Percentiles rank a stretch among this genome's conserved stretches.
phyloP scores from a whole-genome alignment of 495 filamentous ascomycete species.

The Annulohypoxylon nitens region DNA sequence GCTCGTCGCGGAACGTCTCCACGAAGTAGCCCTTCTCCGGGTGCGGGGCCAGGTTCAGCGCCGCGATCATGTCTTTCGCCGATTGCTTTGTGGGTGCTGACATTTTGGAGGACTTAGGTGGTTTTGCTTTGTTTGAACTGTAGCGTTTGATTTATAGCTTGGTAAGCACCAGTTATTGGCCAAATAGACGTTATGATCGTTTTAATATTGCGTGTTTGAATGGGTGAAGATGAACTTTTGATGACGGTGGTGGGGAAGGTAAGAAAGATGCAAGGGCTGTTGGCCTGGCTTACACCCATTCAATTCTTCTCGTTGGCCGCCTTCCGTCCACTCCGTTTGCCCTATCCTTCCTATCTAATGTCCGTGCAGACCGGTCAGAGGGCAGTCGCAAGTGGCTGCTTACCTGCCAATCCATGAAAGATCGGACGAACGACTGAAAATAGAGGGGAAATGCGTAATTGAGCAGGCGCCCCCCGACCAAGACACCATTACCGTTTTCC shows the following conservation, averaged over 20 bases:
- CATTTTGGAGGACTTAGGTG: not conserved
- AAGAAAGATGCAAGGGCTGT: constrained; percentile 6
- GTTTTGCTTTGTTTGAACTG: not conserved
- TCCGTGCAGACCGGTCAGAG: constrained; percentile 1
- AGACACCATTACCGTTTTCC: too few species aligned
- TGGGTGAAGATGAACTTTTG: not conserved
- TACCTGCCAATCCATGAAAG: not conserved
- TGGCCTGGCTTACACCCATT: not conserved
- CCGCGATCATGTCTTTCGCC: constrained; percentile 55
- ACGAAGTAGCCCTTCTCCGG: constrained; percentile 61
- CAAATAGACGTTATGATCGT: not conserved
- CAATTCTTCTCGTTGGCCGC: not conserved
- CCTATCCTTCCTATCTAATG: not conserved
- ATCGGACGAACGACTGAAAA: not conserved
- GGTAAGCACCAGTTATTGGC: too few species aligned
- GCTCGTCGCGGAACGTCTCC: constrained; percentile 60
- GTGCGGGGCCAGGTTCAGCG: constrained; percentile 56
- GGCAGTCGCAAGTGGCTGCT: not conserved
- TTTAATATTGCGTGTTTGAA: not conserved
- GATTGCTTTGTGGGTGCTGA: constrained; percentile 24
- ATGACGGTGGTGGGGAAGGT: constrained; percentile 1
- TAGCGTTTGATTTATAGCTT: not conserved
- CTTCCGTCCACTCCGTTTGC: not conserved
- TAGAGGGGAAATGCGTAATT: not conserved
- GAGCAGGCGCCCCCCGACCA: not conserved